A percentile compares a stretch with the other conserved stretches of the same genome.
Evolutionary conservation across 139 green algal species (phyloP).

Genomic region (Chlorella sp.): DNA sequence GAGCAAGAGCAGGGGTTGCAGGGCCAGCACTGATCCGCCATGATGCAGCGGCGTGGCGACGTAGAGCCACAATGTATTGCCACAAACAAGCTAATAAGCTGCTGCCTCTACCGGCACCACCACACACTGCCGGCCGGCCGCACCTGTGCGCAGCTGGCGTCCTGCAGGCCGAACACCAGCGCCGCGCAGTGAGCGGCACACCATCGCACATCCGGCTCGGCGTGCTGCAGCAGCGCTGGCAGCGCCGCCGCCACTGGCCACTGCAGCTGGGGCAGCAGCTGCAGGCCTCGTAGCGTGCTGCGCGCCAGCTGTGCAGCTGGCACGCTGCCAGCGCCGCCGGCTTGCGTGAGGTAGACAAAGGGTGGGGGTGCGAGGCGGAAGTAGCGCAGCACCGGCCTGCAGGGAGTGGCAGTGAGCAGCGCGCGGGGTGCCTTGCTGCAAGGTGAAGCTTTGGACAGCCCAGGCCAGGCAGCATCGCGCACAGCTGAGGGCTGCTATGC

Average conservation of each 20-base stretch:
- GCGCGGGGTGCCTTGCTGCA: too few species aligned
- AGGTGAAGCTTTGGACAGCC: too few species aligned
- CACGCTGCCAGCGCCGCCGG: neutral
- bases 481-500: too few species aligned
- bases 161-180: conserved; percentile 56
- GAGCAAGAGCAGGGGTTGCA: neutral
- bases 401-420: neutral
- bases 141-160: conserved; percentile 35
- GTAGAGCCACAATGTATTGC: too few species aligned
- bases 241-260: conserved; percentile 48
- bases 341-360: conserved; percentile 36
- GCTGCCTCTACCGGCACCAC: neutral
- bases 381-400: conserved; percentile 57
- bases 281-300: conserved; percentile 58
- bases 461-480: too few species aligned
- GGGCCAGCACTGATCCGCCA: too few species aligned
- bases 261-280: conserved; percentile 57
- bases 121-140: neutral
- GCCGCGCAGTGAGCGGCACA: conserved; percentile 49
- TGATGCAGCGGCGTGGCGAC: neutral
- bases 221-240: conserved; percentile 61
- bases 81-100: too few species aligned
- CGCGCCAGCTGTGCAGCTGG: conserved; percentile 49
- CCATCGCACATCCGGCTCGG: conserved; percentile 63
- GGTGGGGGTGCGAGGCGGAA: conserved; percentile 39